Evolutionary conservation across 257 asterid species (phyloP), one percentile per base, ranked within the genome.

Genomic region (Verbena officinalis): DNA sequence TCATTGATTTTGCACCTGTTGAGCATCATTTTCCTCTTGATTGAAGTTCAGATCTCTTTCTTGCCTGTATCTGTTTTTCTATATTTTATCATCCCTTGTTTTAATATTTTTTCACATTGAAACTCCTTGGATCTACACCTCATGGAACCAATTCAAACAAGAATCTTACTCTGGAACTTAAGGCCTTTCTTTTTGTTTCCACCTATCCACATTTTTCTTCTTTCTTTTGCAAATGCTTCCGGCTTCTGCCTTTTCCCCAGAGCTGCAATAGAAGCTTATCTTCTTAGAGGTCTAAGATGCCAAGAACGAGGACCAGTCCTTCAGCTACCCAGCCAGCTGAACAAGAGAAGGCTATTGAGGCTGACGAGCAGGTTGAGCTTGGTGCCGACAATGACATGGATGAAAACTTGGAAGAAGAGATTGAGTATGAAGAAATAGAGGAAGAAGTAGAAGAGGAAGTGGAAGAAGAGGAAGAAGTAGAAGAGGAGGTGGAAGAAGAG

Each of bases 341-440:
- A 76, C 63, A 72, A 1, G 82, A 75, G 67, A 79, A 75, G 70
- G 55, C 69, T 62, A 56, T 69, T 74, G 90, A 81, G 77, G 46
- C 80, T 52, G 86, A 86, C 54, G 88, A 83, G 75, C 83, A 62
- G 57, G 83, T 79, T 27, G 77, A 83, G 65, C 69, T 55, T 23
- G 81, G 74, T 45, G 62, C 38, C 7, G 88, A 80, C 62, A 80
- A 82, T 69, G 92, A 85, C 44, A 67, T 68, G 66, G 90, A 80
- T 65, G 86, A 80, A 55, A 45, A 62, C 19, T 68, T 57, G 20
- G 92, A 83, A 63, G 93, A 85, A 64, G 92, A 85, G 59, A 71
- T 80, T 64, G 93, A 85, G 71, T 84, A 84, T 68, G 94, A 86
- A 55, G 94, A 83, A 68, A 77, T 83, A 48, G 94, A 86, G 75